Evolutionary conservation across 441 rosid genomes (phyloP).

Genomic region (Erysimum pusillum): DNA sequence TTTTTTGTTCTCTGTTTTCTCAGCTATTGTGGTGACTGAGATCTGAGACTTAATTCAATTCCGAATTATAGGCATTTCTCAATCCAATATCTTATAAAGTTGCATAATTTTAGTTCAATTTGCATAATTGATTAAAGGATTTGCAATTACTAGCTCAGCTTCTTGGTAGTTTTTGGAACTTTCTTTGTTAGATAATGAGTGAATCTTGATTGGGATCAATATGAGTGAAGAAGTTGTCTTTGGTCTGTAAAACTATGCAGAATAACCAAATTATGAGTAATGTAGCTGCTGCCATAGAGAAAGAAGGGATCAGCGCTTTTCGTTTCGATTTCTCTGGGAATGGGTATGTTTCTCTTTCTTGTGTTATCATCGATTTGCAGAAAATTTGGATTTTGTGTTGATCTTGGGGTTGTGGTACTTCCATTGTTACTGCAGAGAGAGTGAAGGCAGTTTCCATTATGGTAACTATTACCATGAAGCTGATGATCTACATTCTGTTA

Average conservation of each 20-base stretch:
- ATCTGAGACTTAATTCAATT: not conserved
- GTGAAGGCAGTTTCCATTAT: slow-evolving; percentile 79
- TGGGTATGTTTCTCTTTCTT: slow-evolving; percentile 58
- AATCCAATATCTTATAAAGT: not conserved
- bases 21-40: not conserved
- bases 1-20: not conserved
- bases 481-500: slow-evolving; percentile 77
- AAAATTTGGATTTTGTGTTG: not conserved
- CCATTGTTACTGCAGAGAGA: slow-evolving; percentile 65
- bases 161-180: slow-evolving; percentile 4
- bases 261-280: slow-evolving; percentile 57
- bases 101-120: not conserved
- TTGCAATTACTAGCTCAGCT: not conserved
- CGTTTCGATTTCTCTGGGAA: slow-evolving; percentile 92
- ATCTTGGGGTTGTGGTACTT: not conserved
- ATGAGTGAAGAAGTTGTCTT: slow-evolving; percentile 13
- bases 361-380: not conserved
- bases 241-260: slow-evolving; percentile 49
- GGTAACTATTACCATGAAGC: slow-evolving; percentile 81
- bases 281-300: slow-evolving; percentile 74
- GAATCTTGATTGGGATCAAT: not conserved
- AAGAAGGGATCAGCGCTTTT: slow-evolving; percentile 78
- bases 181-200: slow-evolving; percentile 7
- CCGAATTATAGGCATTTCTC: not conserved
- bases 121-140: not conserved